These are phyloP conservation scores for Leucogyrophana mollusca DNA, from an alignment of 768 basidiomycete genomes.

Conservation along the genomic window DNA sequence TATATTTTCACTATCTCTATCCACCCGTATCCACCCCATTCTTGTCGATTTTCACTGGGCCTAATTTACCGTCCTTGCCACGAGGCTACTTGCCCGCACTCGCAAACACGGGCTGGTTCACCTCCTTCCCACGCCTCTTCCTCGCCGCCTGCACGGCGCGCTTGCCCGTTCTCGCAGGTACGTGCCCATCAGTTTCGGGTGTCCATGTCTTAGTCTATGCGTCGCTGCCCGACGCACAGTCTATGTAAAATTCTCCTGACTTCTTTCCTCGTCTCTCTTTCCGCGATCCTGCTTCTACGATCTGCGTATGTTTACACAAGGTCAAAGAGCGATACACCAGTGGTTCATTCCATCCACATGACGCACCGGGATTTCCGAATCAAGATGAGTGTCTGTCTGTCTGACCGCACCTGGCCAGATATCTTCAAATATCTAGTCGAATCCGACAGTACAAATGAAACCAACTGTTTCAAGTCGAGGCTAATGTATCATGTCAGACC, in stretches of 20 bases:
- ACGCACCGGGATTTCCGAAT: conserved; percentile 28
- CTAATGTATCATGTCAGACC: conserved; percentile 40
- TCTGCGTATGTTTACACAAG: conserved; percentile 14
- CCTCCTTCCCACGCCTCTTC: conserved; percentile 77
- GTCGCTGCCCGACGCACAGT: no score
- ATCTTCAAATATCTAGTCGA: neutral
- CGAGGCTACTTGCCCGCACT: neutral
- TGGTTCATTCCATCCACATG: conserved; percentile 1
- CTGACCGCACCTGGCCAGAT: conserved; percentile 21
- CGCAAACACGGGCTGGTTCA: conserved; percentile 85
- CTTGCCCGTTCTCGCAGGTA: conserved; percentile 88
- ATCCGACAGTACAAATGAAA: neutral
- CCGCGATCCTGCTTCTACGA: conserved; percentile 39
- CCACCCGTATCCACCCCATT: no score
- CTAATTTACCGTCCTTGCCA: no score
- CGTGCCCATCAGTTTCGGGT: no score
- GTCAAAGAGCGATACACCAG: conserved; percentile 5
- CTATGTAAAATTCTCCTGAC: no score
- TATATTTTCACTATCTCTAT: no score
- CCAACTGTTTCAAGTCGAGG: conserved; percentile 30
- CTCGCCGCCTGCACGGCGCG: conserved; percentile 77
- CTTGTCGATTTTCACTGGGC: no score
- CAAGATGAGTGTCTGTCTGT: conserved; percentile 31
- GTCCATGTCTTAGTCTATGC: no score
- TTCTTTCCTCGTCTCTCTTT: conserved; percentile 67